These are phyloP conservation scores for Cercophora scortea DNA, from an alignment of 495 filamentous ascomycete species.

Conservation along the genomic window DNA sequence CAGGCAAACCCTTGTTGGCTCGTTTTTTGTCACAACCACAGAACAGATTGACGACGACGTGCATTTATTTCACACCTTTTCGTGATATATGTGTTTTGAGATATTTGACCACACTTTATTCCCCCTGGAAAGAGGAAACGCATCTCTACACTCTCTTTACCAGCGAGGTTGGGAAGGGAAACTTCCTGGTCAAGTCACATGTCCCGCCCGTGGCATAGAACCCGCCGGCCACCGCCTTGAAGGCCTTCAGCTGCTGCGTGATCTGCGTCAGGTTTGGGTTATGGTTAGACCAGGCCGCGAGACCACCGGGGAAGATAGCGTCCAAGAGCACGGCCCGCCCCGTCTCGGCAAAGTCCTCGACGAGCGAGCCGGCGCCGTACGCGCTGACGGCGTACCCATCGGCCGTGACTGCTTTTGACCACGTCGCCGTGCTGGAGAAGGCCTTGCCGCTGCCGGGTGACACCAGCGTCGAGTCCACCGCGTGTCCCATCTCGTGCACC, in stretches of 20 bases:
- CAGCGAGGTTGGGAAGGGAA: neutral
- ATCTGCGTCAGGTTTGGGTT: constrained; percentile 5
- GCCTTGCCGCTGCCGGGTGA: constrained; percentile 1
- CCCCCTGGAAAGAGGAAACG: no score
- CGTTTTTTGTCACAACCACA: no score
- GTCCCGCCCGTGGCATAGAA: constrained; percentile 3
- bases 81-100: no score
- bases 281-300: neutral
- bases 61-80: no score
- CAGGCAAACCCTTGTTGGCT: no score
- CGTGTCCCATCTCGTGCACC: constrained; percentile 10
- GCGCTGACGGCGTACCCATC: constrained; percentile 9
- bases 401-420: neutral
- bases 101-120: no score
- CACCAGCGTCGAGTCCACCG: constrained; percentile 5
- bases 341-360: constrained; percentile 10
- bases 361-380: constrained; percentile 5
- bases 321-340: constrained; percentile 7
- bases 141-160: neutral
- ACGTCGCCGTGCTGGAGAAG: constrained; percentile 1
- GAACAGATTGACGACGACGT: no score
- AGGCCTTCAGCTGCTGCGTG: neutral
- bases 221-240: constrained; percentile 1
- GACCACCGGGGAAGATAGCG: constrained; percentile 5
- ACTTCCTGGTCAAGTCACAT: constrained; percentile 4